A percentile compares a stretch with the other conserved stretches of the same genome.
These are phyloP conservation scores for Saccharomycopsis phalli DNA, from an alignment of 1,139 yeast species.

Conservation along the genomic window DNA sequence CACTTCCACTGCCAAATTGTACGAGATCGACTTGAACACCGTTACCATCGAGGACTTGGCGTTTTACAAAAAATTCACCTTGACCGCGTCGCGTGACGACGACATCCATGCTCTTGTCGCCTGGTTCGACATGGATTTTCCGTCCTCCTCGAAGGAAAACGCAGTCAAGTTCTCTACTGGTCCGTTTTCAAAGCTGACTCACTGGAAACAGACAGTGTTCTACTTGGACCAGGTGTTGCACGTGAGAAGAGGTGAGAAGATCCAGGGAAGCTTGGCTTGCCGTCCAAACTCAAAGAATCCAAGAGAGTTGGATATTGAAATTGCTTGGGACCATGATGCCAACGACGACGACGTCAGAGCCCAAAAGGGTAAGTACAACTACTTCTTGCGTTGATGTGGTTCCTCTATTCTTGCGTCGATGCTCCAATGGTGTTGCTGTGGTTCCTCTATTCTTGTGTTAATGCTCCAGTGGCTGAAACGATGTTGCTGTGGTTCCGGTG, in stretches of 20 bases:
- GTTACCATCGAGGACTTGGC: constrained; percentile 77
- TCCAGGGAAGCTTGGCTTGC: constrained; percentile 65
- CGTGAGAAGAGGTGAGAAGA: constrained; percentile 64
- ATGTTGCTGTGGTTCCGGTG: too few relatives aligned
- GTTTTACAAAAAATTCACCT: constrained; percentile 56
- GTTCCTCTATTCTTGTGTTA: too few relatives aligned
- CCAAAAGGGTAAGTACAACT: constrained; percentile 48
- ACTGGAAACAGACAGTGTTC: constrained; percentile 97
- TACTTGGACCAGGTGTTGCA: constrained; percentile 78
- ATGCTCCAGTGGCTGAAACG: too few relatives aligned
- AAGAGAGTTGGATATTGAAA: constrained; percentile 72
- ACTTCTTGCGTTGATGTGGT: constrained; percentile 52
- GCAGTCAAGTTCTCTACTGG: constrained; percentile 70
- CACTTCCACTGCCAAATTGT: constrained; percentile 60
- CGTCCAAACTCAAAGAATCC: constrained; percentile 74
- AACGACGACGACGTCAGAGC: constrained; percentile 44
- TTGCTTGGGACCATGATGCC: constrained; percentile 46
- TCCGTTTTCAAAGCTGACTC: constrained; percentile 74
- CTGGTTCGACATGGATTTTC: constrained; percentile 94
- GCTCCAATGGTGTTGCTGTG: too few relatives aligned
- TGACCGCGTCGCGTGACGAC: constrained; percentile 72
- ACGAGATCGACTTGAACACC: constrained; percentile 83
- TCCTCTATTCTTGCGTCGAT: too few relatives aligned
- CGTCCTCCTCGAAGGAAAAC: constrained; percentile 40
- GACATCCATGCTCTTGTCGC: constrained; percentile 81